Conservation (phyloP, 2,329 filamentous ascomycete species). For the Cercospora zeina region DNA sequence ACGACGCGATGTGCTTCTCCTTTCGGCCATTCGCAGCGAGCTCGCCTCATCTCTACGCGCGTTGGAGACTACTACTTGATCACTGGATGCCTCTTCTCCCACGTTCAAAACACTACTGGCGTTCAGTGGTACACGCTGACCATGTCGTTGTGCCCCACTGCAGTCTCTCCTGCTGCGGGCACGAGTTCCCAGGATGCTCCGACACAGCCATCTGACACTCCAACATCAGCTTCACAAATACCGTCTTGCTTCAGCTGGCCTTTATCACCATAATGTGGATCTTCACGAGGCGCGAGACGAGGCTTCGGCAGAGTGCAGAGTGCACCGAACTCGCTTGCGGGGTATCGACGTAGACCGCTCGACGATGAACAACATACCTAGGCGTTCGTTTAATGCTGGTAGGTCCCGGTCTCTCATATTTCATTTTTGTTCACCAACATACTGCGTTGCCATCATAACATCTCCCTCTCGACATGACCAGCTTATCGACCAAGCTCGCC, state of each 20-base stretch:
- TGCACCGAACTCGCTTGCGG: slow-evolving; percentile 23
- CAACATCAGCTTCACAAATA: not conserved
- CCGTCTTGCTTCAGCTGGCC: not conserved
- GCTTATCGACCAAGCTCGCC: slow-evolving; percentile 47
- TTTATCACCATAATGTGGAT: not conserved
- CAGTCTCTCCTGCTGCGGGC: too few relatives aligned
- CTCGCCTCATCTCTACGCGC: not conserved
- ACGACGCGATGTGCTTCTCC: not conserved
- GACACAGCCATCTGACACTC: not conserved
- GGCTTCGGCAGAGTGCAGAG: slow-evolving; percentile 12
- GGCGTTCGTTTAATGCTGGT: not conserved
- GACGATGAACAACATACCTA: not conserved
- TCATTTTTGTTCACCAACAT: too few relatives aligned
- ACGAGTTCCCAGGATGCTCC: too few relatives aligned
- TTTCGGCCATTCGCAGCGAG: slow-evolving; percentile 3
- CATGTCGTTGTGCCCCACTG: too few relatives aligned
- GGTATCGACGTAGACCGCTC: slow-evolving; percentile 13
- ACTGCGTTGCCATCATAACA: not conserved
- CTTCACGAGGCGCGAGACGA: slow-evolving; percentile 11
- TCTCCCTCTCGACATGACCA: slow-evolving; percentile 40
- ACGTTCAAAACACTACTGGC: too few relatives aligned
- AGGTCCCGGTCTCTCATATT: not conserved
- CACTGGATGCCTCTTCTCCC: too few relatives aligned
- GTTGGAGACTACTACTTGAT: too few relatives aligned
- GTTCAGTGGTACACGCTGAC: not conserved